phyloP scores from a whole-genome alignment of 139 green algal genomes.

The Marvania coccoides region DNA sequence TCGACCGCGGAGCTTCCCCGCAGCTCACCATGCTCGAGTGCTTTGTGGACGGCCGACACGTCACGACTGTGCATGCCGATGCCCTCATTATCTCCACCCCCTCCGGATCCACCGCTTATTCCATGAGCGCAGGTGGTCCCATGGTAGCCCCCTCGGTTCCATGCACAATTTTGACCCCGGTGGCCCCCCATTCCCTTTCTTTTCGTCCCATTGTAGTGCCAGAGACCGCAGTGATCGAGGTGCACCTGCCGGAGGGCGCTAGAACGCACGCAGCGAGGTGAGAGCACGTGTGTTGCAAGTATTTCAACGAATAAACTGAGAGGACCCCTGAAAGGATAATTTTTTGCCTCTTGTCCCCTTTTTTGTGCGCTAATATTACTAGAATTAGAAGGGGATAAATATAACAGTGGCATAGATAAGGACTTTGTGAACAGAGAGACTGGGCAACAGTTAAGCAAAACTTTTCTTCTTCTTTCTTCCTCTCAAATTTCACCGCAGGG shows the following conservation, averaged over 20 bases:
- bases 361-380: too few relatives aligned
- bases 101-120: constrained; percentile 80
- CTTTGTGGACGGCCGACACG: constrained; percentile 70
- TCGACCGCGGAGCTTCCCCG: constrained; percentile 65
- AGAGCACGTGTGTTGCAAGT: too few relatives aligned
- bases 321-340: background rate
- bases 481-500: constrained; percentile 16
- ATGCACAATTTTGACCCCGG: constrained; percentile 78
- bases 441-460: too few relatives aligned
- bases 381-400: too few relatives aligned
- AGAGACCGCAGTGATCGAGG: constrained; percentile 61
- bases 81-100: constrained; percentile 84
- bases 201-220: constrained; percentile 80
- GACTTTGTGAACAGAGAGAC: too few relatives aligned
- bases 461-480: too few relatives aligned
- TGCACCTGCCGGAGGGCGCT: constrained; percentile 54
- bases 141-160: constrained; percentile 83
- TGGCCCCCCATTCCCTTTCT: constrained; percentile 76
- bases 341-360: background rate
- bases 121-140: constrained; percentile 73
- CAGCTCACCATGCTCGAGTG: constrained; percentile 62
- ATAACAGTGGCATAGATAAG: too few relatives aligned
- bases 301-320: too few relatives aligned
- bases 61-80: constrained; percentile 76
- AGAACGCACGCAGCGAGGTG: constrained; percentile 40